phyloP scores from a whole-genome alignment of 495 filamentous ascomycete genomes.

The Trichoderma parareesei region DNA sequence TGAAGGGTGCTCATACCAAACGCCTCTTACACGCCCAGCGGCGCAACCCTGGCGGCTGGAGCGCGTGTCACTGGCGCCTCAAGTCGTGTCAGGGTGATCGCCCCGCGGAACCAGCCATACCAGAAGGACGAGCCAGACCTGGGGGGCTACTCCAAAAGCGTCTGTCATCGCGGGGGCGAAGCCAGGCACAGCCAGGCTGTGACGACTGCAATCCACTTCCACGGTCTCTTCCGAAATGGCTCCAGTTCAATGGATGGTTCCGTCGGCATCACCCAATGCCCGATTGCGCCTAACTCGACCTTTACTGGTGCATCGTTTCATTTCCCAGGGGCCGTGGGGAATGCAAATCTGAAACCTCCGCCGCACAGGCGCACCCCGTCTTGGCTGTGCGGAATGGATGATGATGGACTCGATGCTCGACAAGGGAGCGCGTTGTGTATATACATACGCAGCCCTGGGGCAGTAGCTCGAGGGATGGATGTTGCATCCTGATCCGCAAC shows the following conservation, averaged over 20 bases:
- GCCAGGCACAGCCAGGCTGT: not conserved
- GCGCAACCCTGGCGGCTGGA: not conserved
- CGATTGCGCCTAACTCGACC: too few relatives aligned
- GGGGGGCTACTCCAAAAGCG: not conserved
- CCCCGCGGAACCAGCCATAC: not conserved
- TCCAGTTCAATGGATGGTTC: too few relatives aligned
- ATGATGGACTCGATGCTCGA: not conserved
- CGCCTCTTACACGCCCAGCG: too few relatives aligned
- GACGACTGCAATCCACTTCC: too few relatives aligned
- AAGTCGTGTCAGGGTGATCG: not conserved
- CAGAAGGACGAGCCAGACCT: not conserved
- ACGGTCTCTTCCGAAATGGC: too few relatives aligned
- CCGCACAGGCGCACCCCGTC: not conserved
- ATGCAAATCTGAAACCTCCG: constrained; percentile 8
- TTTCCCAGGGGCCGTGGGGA: not conserved
- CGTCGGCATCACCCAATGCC: too few relatives aligned
- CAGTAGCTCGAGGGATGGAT: not conserved
- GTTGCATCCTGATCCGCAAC: not conserved
- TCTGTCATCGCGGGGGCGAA: not conserved
- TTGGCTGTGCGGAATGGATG: not conserved
- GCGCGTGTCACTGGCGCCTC: not conserved
- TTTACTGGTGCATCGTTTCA: not conserved
- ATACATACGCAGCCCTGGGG: not conserved
- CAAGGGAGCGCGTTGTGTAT: too few relatives aligned
- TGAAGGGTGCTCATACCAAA: not conserved